Evolutionary conservation across 164 flowering plant genomes (phyloP), one percentile per base, ranked within the genome.

Genomic region (Aristolochia fimbriata): DNA sequence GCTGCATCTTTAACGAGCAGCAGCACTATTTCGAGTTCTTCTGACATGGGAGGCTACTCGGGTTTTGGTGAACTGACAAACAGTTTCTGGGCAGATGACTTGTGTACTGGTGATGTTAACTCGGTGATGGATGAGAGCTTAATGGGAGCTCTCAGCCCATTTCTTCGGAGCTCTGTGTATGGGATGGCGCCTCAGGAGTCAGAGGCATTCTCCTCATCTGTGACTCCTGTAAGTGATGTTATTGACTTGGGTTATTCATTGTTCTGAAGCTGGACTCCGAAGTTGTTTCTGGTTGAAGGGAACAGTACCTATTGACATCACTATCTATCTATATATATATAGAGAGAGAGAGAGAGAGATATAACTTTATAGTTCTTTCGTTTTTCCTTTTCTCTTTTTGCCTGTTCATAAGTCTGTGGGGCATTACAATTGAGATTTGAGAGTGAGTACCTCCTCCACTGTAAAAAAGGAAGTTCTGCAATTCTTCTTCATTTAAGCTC

Each of bases 81-180:
- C 47, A 56, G 46, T 4, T 66, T 67, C 23, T 79, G 77, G 79
- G 67, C 69, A 24, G 63, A 56, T 51, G 60, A 71, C 12, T 69
- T 68, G 31, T 22, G 69, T 55, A 66, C 70, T 16, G 45, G 47
- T 24, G 73, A 69, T 69, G 75, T 66, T 17, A 75, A 81, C 41
- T 50, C 63, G 51, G 66, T 78, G 80, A 68, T 65, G 61, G 83
- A 82, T 68, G 76, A 79, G 63, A 77, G 71, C 31, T 72, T 79
- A 75, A 73, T 80, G 75, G 83, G 68, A 69, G 72, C 73, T 56
- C 68, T 70, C 48, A 71, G 75, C 63, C 87, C 85, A 14, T 57
- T 65, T 43, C 37, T 71, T 0, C 73, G 65, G 33, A 65, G 58
- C 25, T 55, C 73, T 52, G 62, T 58, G 22, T 68, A 68, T 57